Conservation (phyloP, 306 rosid genomes). For the Dryas alaskensis region DNA sequence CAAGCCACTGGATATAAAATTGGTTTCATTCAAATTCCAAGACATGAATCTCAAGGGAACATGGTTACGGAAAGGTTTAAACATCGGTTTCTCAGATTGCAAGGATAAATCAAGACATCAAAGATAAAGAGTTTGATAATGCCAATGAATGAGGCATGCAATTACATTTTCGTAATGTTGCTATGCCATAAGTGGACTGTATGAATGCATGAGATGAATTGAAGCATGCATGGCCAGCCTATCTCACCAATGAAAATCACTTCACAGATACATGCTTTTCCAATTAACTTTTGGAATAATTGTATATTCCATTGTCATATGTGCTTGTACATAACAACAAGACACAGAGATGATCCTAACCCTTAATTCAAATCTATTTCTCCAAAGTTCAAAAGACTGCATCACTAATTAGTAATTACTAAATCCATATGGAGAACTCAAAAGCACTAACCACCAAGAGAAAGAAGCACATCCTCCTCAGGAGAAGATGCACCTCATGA, state of each 20-base stretch:
- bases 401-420: too few relatives aligned
- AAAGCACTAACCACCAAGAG: neutral
- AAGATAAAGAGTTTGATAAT: neutral
- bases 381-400: too few relatives aligned
- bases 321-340: neutral
- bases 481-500: neutral
- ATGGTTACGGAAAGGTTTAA: neutral
- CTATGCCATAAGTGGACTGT: neutral
- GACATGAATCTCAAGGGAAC: conserved; percentile 1
- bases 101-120: neutral
- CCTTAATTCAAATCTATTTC: neutral
- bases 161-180: neutral
- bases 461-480: neutral
- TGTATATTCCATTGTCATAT: neutral
- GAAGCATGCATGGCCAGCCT: neutral
- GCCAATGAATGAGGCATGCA: conserved; percentile 1
- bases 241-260: neutral
- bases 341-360: neutral
- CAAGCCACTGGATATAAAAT: conserved; percentile 81
- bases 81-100: neutral
- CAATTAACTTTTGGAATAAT: neutral
- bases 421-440: too few relatives aligned
- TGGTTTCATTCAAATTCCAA: conserved; percentile 20
- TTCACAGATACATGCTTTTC: neutral
- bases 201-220: neutral